Percentiles rank a stretch among this genome's conserved stretches.
Conservation (phyloP, 2,329 filamentous ascomycete genomes). For the Ceratocystis colombiana region DNA sequence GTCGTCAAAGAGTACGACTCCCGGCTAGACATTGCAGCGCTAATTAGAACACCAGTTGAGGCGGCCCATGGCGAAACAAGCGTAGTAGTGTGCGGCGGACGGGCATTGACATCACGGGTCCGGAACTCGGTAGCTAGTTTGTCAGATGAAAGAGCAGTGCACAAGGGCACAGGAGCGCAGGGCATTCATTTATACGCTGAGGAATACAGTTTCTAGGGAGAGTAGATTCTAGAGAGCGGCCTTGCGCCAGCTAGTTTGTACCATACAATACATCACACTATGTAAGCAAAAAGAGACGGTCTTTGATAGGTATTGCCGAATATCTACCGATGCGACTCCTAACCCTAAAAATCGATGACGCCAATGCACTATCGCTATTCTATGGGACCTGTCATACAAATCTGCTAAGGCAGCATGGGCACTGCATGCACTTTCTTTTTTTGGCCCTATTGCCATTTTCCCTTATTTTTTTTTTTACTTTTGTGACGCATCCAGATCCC, state of each 20-base stretch:
- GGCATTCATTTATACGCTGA: slow-evolving; percentile 52
- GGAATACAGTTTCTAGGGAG: slow-evolving; percentile 45
- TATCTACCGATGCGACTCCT: not conserved
- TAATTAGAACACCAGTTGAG: slow-evolving; percentile 47
- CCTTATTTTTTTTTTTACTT: slow-evolving; percentile 8
- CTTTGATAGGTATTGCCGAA: not conserved
- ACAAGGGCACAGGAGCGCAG: slow-evolving; percentile 55
- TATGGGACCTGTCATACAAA: not conserved
- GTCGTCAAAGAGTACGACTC: slow-evolving; percentile 38
- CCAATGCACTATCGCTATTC: not conserved
- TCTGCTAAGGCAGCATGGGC: not conserved
- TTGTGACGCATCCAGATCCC: slow-evolving; percentile 18
- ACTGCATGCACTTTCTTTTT: not conserved
- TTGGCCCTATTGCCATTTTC: not conserved
- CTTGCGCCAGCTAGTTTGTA: too few relatives aligned
- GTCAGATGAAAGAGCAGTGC: slow-evolving; percentile 52
- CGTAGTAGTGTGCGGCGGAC: slow-evolving; percentile 50
- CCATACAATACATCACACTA: too few relatives aligned
- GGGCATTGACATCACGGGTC: slow-evolving; percentile 43
- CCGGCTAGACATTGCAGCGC: slow-evolving; percentile 42
- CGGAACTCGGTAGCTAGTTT: slow-evolving; percentile 47
- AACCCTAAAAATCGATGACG: too few relatives aligned
- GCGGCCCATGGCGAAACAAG: slow-evolving; percentile 51
- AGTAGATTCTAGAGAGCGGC: not conserved
- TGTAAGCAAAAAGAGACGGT: not conserved